Evolutionary conservation across 768 basidiomycete species (phyloP), one percentile per base, ranked within the genome.

Genomic region (Boletus huronensis): DNA sequence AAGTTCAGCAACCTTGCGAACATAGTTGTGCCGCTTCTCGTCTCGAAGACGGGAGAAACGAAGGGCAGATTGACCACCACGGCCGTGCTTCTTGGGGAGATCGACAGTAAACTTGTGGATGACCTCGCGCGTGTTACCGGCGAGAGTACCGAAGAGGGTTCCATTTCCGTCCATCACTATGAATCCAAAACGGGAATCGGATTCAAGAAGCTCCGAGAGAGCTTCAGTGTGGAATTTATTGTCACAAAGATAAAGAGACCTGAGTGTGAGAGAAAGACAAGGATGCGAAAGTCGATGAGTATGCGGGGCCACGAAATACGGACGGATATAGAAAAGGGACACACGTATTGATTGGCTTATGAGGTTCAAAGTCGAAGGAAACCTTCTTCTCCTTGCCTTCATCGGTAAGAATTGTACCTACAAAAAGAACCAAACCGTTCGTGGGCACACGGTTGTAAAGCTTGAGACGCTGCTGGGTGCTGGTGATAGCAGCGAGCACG

Each of bases 311-410:
- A 50, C 13, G 19, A 23, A 29, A 42, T 11, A 39, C 14, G 28
- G 5, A 23, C 7, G 42, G 39, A 21, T 31, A 50, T 42, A 45
- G 38, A 40, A 40, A 40, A 44, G 4, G 21, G 13, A 77, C 88
- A 54, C 73, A 95, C 91, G 96, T 98, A 72, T 98, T 98, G 77
- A 98, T 97, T 32, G 96, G 94, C 71, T 98, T 98, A 73, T 97
- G 96, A 8, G 97, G 97, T 70, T 97, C 93, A 59, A 99, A 95
- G 72, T 98, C 96, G 65, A 98, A 98, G 0, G 93, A 94, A 29
- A 96, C 92, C 72, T 98, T 99, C 81, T 98, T 98, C 75, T 98
- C 97, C 73, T 99, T 99, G 54, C 96, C 96, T 74, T 98, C 96
- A 63, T 98, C 94, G 47, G 96, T 99, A 50, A 98, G 76, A 65